Conservation (phyloP, 306 rosid species). For the Lathyrus tuberosus region DNA sequence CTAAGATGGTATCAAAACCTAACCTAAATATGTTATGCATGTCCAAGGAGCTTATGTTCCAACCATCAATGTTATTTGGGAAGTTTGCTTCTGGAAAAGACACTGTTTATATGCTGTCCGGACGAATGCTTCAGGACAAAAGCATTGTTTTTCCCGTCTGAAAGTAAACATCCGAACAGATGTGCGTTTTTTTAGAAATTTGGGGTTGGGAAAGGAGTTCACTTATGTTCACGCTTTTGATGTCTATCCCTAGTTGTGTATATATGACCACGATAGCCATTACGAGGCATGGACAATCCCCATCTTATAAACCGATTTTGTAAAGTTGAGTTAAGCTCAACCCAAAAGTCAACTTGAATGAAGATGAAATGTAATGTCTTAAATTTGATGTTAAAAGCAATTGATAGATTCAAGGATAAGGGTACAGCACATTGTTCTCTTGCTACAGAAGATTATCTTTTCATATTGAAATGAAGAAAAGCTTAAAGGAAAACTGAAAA, state of each 20-base stretch:
- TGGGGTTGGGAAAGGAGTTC: background rate
- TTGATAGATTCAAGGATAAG: constrained; percentile 43
- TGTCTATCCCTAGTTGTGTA: background rate
- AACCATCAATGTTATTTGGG: too few species aligned
- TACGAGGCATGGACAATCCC: background rate
- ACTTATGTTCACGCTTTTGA: background rate
- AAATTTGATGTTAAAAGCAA: constrained; percentile 2
- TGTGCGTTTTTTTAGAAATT: background rate
- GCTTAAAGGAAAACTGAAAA: background rate
- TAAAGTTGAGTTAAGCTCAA: background rate
- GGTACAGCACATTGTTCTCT: constrained; percentile 9
- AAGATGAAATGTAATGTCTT: background rate
- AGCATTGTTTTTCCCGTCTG: background rate
- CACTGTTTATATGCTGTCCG: background rate
- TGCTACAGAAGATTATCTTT: constrained; percentile 4
- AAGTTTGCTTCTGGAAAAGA: too few species aligned
- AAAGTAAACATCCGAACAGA: background rate
- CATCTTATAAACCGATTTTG: background rate
- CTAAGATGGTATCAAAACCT: too few species aligned
- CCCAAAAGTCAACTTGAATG: background rate
- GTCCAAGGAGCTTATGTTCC: too few species aligned
- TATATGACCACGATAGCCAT: background rate
- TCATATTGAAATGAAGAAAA: constrained; percentile 47
- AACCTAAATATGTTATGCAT: too few species aligned
- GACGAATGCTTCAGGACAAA: background rate